These are phyloP conservation scores for Penicillium parvum DNA, from an alignment of 495 filamentous ascomycete species.

Conservation along the genomic window DNA sequence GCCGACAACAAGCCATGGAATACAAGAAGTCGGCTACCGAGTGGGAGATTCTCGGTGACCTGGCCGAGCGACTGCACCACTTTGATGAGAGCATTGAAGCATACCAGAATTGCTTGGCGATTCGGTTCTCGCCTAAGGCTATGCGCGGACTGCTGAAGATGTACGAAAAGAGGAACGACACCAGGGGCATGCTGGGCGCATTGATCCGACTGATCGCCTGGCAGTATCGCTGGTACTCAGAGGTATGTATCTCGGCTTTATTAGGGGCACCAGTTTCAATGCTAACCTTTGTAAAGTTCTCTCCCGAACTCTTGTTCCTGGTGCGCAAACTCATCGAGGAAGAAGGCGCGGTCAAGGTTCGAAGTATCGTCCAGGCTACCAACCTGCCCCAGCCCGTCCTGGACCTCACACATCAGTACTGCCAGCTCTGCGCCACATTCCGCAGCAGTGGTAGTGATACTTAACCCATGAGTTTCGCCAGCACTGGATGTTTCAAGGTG, in stretches of 20 bases:
- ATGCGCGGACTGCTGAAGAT: constrained; percentile 76
- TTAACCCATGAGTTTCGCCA: constrained; percentile 30
- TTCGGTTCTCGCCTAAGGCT: constrained; percentile 85
- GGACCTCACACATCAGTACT: constrained; percentile 94
- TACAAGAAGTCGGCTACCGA: constrained; percentile 96
- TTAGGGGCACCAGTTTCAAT: not conserved
- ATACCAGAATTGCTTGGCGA: constrained; percentile 74
- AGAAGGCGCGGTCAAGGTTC: constrained; percentile 94
- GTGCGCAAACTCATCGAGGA: constrained; percentile 93
- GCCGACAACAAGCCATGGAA: constrained; percentile 78
- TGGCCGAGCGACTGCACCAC: constrained; percentile 90
- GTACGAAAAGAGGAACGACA: constrained; percentile 69
- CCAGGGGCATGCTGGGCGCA: constrained; percentile 68
- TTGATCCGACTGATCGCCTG: constrained; percentile 88
- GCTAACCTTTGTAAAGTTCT: constrained; percentile 60
- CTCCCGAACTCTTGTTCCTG: constrained; percentile 77
- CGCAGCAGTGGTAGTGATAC: constrained; percentile 91
- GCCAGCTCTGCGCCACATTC: constrained; percentile 88
- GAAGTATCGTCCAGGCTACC: constrained; percentile 94
- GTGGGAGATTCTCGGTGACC: constrained; percentile 94
- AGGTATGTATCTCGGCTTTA: constrained; percentile 45
- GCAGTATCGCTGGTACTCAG: constrained; percentile 99
- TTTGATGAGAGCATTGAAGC: constrained; percentile 85
- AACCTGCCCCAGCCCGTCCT: constrained; percentile 88
- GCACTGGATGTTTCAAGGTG: not conserved